These are phyloP conservation scores for Eucalyptus tenuipes DNA, from an alignment of 345 rosid genomes.

Conservation along the genomic window DNA sequence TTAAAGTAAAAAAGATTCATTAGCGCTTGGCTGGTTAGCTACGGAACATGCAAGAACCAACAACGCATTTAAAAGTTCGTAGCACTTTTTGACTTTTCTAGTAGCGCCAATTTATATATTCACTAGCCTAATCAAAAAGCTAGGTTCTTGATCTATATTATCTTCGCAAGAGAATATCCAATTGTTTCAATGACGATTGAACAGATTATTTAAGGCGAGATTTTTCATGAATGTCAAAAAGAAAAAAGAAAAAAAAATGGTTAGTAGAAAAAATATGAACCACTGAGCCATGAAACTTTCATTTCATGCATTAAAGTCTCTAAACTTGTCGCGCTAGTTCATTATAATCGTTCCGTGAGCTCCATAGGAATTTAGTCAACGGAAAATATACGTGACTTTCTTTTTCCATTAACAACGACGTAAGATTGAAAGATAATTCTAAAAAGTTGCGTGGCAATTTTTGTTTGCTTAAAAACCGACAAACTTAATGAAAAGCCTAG, in stretches of 20 bases:
- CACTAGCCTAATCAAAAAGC: background rate
- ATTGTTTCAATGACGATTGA: background rate
- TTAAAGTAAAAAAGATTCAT: background rate
- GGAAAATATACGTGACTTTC: background rate
- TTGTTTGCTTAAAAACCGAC: background rate
- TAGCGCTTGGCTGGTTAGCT: background rate
- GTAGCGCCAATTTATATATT: background rate
- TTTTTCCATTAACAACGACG: rapidly evolving
- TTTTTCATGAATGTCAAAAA: background rate
- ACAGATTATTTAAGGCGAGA: background rate
- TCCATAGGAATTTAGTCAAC: background rate
- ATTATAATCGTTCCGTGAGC: background rate
- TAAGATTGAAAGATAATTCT: background rate
- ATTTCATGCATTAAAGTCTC: background rate
- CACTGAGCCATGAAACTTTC: background rate
- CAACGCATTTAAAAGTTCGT: background rate
- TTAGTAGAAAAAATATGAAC: background rate
- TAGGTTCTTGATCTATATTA: background rate
- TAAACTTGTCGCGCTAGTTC: background rate
- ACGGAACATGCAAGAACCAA: background rate
- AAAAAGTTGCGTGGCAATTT: background rate
- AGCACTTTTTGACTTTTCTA: background rate
- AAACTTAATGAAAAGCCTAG: background rate
- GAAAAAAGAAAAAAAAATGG: background rate
- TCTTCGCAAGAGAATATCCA: background rate